phyloP scores from a whole-genome alignment of 1,284 basidiomycete genomes.

The Caloboletus firmus region DNA sequence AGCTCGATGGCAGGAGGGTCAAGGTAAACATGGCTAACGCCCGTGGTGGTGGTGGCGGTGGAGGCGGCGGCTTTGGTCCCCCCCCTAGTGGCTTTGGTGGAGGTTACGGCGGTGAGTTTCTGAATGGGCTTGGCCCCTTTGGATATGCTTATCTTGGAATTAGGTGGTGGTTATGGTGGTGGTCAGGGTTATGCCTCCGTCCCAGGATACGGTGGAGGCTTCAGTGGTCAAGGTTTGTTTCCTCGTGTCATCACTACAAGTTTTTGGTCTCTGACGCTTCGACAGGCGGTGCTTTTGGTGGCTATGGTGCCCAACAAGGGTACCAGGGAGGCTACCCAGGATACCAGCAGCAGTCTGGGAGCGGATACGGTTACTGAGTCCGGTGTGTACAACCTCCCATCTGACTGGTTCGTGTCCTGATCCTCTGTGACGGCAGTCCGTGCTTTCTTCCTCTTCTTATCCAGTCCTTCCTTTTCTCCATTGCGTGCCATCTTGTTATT shows the following conservation, averaged over 20 bases:
- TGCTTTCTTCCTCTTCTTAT: neutral
- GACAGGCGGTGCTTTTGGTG: conserved; percentile 14
- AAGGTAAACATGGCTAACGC: conserved; percentile 95
- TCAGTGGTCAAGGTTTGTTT: conserved; percentile 17
- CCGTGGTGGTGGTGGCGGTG: conserved; percentile 52
- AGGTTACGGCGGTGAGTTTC: conserved; percentile 23
- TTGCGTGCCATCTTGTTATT: neutral
- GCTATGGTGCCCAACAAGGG: conserved; percentile 23
- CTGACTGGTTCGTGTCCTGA: conserved; percentile 6
- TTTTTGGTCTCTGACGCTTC: neutral
- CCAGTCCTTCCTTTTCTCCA: conserved; percentile 5
- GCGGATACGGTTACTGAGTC: conserved; percentile 27
- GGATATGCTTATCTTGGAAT: neutral
- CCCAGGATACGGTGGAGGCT: conserved; percentile 27
- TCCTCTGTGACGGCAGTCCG: neutral
- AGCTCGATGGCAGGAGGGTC: conserved; percentile 91
- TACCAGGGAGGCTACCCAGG: conserved; percentile 28
- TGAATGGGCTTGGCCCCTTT: neutral
- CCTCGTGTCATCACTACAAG: neutral
- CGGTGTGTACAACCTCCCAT: conserved; percentile 1
- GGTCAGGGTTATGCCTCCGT: conserved; percentile 20
- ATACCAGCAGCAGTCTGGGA: conserved; percentile 20
- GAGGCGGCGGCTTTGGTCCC: conserved; percentile 27
- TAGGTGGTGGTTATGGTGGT: conserved; percentile 19
- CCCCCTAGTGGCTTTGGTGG: conserved; percentile 30